Conservation (phyloP, 2,329 filamentous ascomycete genomes). For the Xenoacremonium recifei region DNA sequence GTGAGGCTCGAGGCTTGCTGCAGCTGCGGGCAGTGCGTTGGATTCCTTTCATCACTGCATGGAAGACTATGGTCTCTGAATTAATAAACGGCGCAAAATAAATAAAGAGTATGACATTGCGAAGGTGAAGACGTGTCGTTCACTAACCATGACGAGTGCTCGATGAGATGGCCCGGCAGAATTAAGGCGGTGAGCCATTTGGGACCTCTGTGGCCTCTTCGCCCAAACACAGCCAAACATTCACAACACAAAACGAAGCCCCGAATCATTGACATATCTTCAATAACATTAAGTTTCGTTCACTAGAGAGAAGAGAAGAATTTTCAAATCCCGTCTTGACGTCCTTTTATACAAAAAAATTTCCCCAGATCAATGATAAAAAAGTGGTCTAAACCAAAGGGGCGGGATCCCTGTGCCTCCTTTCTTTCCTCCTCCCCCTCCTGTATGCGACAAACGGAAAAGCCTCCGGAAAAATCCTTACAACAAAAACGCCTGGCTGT, state of each 20-base stretch:
- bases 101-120: too few relatives aligned
- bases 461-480: conserved; percentile 5
- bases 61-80: too few relatives aligned
- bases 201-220: not conserved
- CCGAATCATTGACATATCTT: not conserved
- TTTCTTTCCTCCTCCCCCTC: conserved; percentile 2
- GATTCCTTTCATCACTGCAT: conserved; percentile 1
- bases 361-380: conserved; percentile 1
- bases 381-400: not conserved
- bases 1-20: too few relatives aligned
- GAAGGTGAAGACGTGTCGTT: conserved; percentile 2
- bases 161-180: too few relatives aligned
- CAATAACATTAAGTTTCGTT: conserved; percentile 7
- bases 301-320: conserved; percentile 1
- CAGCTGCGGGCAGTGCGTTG: too few relatives aligned
- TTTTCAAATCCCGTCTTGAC: conserved; percentile 3
- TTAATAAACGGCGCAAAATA: too few relatives aligned
- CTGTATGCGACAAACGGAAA: conserved; percentile 9
- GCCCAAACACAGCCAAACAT: not conserved
- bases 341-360: not conserved
- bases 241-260: not conserved
- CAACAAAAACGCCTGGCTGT: conserved; percentile 26
- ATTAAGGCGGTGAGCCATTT: conserved; percentile 10
- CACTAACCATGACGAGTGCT: too few relatives aligned
- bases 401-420: not conserved